Evolutionary conservation across 306 rosid species (phyloP), one percentile per base, ranked within the genome.

Genomic region (Sphenostylis stenocarpa): DNA sequence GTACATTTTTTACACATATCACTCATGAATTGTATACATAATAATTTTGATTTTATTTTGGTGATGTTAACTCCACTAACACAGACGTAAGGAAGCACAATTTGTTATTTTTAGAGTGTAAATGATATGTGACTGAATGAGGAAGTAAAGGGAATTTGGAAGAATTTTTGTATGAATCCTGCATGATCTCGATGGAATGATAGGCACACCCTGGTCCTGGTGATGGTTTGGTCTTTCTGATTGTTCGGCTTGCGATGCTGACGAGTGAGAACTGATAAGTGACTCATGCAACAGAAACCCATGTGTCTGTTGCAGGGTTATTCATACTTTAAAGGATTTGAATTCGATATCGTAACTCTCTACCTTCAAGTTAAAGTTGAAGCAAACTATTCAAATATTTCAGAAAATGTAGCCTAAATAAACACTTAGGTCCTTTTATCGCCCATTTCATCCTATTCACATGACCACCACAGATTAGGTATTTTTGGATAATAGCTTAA

Each of bases 221-320:
- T 72, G 73, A 58, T 70, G 64, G 51, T 84, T 88, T 87, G 89
- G 87, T 83, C 19, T 84, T 77, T 80, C 39, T 75, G 78, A 73
- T 78, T 81, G 90, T 80, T 82, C 75, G 81, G 67, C 56, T 87
- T 78, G 72, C 79, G 91, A 86, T 76, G 80, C 89, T 57, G 64
- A 56, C 16, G 34, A 9, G 38, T 79, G 78, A 61, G 78, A 52
- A 58, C 81, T 68, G 70, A 73, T 66, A 15, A 80, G 49, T 55
- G 72, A 75, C 71, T 77, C 66, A 82, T 77, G 60, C 21, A 77
- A 44, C 76, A 56, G 76, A 83, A 83, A 77, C 70, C 88, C 86
- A 82, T 80, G 89, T 86, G 87, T 78, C 13, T 63, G 7, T 78
- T 52, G 33, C 81, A 81, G 26, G 38, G 44, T 39, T 71, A 6